Evolutionary conservation across 164 flowering plant genomes (phyloP).

Genomic region (Magnolia sinica): DNA sequence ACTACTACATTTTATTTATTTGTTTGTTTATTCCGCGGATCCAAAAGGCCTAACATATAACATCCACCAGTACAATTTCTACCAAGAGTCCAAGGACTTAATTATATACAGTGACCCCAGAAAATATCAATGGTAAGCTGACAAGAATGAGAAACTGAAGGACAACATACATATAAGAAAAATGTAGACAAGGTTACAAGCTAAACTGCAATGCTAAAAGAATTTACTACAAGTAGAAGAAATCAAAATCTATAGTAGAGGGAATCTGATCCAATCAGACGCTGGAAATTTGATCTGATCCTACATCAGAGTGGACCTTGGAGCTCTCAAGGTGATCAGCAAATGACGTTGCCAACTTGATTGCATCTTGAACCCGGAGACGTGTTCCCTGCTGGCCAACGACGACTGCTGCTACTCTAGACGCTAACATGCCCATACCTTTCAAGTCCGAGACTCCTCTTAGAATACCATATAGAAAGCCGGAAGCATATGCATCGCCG

Average conservation of each 20-base stretch:
- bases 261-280: constrained; percentile 2
- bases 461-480: constrained; percentile 71
- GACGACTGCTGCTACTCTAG: constrained; percentile 82
- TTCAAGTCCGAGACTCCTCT: constrained; percentile 69
- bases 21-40: too few species aligned
- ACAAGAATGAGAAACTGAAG: too few species aligned
- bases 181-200: not conserved
- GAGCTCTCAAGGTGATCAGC: constrained; percentile 39
- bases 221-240: not conserved
- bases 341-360: constrained; percentile 55
- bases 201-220: not conserved
- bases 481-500: constrained; percentile 97
- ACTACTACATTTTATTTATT: too few species aligned
- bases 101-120: too few species aligned
- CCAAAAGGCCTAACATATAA: too few species aligned
- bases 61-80: too few species aligned
- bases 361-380: constrained; percentile 74
- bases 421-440: constrained; percentile 75
- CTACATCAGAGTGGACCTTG: constrained; percentile 36
- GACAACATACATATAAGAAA: not conserved
- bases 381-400: constrained; percentile 95
- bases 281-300: constrained; percentile 52
- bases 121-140: too few species aligned
- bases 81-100: too few species aligned
- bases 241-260: not conserved